These are phyloP conservation scores for Saksenaea oblongispora DNA, from an alignment of 371 early-diverging fungal genomes.

Conservation along the genomic window DNA sequence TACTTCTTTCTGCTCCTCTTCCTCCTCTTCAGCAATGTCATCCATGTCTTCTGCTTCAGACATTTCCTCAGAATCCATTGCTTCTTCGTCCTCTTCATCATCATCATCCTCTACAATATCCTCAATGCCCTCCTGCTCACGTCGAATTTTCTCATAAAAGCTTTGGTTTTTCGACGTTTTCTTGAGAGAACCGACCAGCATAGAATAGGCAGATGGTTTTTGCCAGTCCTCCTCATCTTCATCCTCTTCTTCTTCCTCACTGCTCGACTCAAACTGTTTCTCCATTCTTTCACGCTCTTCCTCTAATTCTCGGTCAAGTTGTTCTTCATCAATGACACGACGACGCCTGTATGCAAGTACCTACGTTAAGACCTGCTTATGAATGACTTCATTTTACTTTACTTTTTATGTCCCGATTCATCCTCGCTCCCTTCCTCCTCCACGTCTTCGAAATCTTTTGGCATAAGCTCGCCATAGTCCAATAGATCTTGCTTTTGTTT, in stretches of 20 bases:
- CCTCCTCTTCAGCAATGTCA: slow-evolving; percentile 45
- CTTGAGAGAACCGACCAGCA: slow-evolving; percentile 41
- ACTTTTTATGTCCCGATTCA: background rate
- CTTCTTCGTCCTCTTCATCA: slow-evolving; percentile 13
- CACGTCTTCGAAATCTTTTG: slow-evolving; percentile 55
- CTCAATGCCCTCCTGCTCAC: slow-evolving; percentile 47
- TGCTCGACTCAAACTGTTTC: slow-evolving; percentile 34
- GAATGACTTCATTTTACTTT: background rate
- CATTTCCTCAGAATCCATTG: slow-evolving; percentile 5
- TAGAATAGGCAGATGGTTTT: slow-evolving; percentile 51
- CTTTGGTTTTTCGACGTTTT: slow-evolving; percentile 49
- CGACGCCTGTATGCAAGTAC: slow-evolving; percentile 17
- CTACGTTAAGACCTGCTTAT: background rate
- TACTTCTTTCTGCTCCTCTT: slow-evolving; percentile 26
- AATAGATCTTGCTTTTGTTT: slow-evolving; percentile 57
- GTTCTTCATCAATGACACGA: slow-evolving; percentile 52
- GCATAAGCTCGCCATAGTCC: slow-evolving; percentile 67
- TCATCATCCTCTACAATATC: slow-evolving; percentile 17
- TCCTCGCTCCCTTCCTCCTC: slow-evolving; percentile 20
- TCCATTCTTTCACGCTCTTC: slow-evolving; percentile 37
- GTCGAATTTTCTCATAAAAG: slow-evolving; percentile 41
- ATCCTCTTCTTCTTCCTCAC: slow-evolving; percentile 28
- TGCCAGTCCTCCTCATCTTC: slow-evolving; percentile 43
- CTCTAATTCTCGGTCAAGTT: slow-evolving; percentile 52
- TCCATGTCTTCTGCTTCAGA: slow-evolving; percentile 14